Conservation (phyloP, 2,329 filamentous ascomycete genomes). For the Furcasterigmium furcatum region DNA sequence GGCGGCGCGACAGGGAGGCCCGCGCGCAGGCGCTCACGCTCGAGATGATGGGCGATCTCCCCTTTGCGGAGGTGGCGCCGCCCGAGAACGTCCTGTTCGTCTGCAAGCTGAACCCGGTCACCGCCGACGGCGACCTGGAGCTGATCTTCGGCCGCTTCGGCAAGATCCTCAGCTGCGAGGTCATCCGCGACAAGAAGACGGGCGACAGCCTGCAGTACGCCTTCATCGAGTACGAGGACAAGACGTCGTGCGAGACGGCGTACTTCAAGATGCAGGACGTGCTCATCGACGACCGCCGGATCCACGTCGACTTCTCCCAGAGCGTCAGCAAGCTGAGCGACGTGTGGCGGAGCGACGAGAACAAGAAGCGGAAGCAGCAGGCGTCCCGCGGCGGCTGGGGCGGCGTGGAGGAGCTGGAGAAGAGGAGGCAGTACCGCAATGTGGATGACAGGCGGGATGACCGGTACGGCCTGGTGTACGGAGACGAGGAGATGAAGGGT, state of each 20-base stretch:
- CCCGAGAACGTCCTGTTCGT: slow-evolving; percentile 97
- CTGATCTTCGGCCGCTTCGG: slow-evolving; percentile 97
- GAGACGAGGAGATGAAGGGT: slow-evolving; percentile 63
- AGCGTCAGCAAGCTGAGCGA: slow-evolving; percentile 86
- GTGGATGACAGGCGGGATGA: slow-evolving; percentile 45
- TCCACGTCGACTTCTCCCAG: slow-evolving; percentile 98
- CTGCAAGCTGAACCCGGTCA: slow-evolving; percentile 97
- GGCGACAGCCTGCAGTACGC: slow-evolving; percentile 96
- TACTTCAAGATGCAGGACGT: slow-evolving; percentile 99
- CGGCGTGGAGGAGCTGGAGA: slow-evolving; percentile 83
- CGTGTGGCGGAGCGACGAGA: slow-evolving; percentile 82
- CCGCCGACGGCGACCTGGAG: slow-evolving; percentile 88
- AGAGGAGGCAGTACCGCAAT: slow-evolving; percentile 84
- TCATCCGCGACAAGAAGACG: slow-evolving; percentile 90
- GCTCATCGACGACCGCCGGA: slow-evolving; percentile 92
- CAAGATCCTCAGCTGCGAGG: slow-evolving; percentile 90
- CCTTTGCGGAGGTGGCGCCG: slow-evolving; percentile 95
- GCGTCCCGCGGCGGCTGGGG: slow-evolving; percentile 76
- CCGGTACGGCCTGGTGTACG: slow-evolving; percentile 78
- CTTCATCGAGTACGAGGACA: slow-evolving; percentile 94
- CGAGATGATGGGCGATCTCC: slow-evolving; percentile 96
- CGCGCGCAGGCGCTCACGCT: slow-evolving; percentile 90
- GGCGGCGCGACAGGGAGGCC: slow-evolving; percentile 83
- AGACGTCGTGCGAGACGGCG: slow-evolving; percentile 87
- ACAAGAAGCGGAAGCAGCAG: slow-evolving; percentile 64